Evolutionary conservation across 495 filamentous ascomycete genomes (phyloP).

Genomic region (Penicillium cataractarum): DNA sequence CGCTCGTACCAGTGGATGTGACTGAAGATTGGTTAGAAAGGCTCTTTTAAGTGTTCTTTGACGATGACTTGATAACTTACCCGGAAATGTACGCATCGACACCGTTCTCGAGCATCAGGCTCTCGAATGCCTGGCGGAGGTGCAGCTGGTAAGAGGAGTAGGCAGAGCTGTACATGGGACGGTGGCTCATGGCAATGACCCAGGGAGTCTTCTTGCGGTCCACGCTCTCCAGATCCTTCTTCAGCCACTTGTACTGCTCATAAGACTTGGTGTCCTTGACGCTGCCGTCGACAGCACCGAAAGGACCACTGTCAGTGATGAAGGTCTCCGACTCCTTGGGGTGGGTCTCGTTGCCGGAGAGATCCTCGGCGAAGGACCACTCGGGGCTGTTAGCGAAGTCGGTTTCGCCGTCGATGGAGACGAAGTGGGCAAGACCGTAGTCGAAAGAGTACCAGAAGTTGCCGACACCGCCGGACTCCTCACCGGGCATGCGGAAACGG

Average conservation of each 20-base stretch:
- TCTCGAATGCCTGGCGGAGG: constrained; percentile 55
- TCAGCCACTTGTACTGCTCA: constrained; percentile 53
- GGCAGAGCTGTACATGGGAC: constrained; percentile 57
- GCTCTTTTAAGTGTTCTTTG: background rate
- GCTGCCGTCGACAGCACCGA: constrained; percentile 45
- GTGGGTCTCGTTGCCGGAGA: constrained; percentile 40
- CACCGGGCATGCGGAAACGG: constrained; percentile 54
- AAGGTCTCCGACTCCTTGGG: constrained; percentile 48
- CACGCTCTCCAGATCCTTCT: constrained; percentile 49
- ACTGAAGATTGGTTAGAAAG: constrained; percentile 19
- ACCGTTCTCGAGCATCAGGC: constrained; percentile 56
- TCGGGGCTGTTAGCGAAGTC: constrained; percentile 51
- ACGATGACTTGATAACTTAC: constrained; percentile 11
- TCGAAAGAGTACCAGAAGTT: constrained; percentile 65
- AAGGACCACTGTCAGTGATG: constrained; percentile 54
- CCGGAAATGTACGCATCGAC: constrained; percentile 60
- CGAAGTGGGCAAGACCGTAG: constrained; percentile 56
- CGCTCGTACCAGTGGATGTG: constrained; percentile 63
- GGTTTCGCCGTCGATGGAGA: constrained; percentile 54
- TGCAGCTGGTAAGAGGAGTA: constrained; percentile 47
- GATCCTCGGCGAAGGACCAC: constrained; percentile 45
- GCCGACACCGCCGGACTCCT: constrained; percentile 48
- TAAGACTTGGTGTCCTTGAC: constrained; percentile 49
- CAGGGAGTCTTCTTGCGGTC: constrained; percentile 56
- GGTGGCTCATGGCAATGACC: constrained; percentile 59